A percentile compares a stretch with the other conserved stretches of the same genome.
Conservation (phyloP, 2,329 filamentous ascomycete genomes). For the Colletotrichum godetiae region DNA sequence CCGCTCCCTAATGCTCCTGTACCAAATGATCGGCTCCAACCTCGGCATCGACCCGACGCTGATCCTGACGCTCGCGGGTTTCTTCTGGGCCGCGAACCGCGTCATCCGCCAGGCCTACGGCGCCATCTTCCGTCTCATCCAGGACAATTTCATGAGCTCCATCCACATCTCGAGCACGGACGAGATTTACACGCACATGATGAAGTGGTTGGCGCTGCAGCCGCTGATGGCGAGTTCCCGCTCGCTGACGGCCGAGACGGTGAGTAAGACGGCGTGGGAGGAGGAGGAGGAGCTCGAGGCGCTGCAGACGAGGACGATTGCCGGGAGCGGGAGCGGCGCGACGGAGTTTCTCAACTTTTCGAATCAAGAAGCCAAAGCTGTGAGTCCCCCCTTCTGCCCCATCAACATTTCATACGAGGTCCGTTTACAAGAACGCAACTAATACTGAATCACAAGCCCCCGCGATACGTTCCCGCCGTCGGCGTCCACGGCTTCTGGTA, state of each 20-base stretch:
- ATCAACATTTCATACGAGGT: too few species aligned
- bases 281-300: constrained; percentile 60
- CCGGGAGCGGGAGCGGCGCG: constrained; percentile 48
- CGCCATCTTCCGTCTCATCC: constrained; percentile 49
- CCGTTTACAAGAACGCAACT: background rate
- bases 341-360: constrained; percentile 67
- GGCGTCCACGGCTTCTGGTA: constrained; percentile 67
- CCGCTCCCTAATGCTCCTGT: constrained; percentile 47
- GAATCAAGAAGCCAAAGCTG: constrained; percentile 64
- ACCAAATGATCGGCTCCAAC: constrained; percentile 55
- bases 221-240: constrained; percentile 62
- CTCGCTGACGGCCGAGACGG: constrained; percentile 66
- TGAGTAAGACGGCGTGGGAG: constrained; percentile 66
- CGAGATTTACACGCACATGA: constrained; percentile 68
- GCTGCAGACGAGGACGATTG: constrained; percentile 47
- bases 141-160: constrained; percentile 60
- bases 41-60: constrained; percentile 62
- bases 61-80: constrained; percentile 56
- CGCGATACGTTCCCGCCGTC: constrained; percentile 65
- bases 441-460: constrained; percentile 47
- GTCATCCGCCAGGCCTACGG: constrained; percentile 48
- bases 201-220: constrained; percentile 68
- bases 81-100: constrained; percentile 59
- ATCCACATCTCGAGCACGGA: constrained; percentile 67
- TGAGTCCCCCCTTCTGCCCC: constrained; percentile 40